Base-by-base conservation (phyloP, 2,329 filamentous ascomycete genomes). In the Westerdykella sp. region DNA sequence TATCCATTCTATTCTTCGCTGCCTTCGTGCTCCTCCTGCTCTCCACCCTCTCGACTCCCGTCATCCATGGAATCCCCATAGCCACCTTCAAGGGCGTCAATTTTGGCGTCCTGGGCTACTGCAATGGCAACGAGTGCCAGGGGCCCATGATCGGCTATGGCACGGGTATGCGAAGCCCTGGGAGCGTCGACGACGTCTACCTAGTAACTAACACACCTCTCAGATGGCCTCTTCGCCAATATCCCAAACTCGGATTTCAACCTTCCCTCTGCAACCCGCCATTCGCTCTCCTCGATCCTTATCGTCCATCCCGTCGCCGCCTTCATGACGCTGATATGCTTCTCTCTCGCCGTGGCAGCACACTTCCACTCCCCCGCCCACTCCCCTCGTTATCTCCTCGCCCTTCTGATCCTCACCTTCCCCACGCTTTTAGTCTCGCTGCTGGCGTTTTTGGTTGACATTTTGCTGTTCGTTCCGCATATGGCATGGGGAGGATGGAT, bases 21-120 rank as follows among this genome's bases (percentile, higher is more conserved):
- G 89, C 91, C 53, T 96, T 98, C 68, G 84, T 76, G 50, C 75
- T 97, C 49, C 77, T 97, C 41, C 74, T 97, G 37, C 75, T 98
- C 32, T 87, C 89, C 37, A 87, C 90, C 32, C 72, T 98, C n/a
- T 95, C 91, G 1, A 90, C 88, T 0, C 93, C 93, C 14, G 81
- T 98, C 54, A 84, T 97, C 63, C 82, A 85, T 61, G 78, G 76
- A 21, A 94, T 98, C 37, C 87, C 89, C 9, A 75, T 98, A 34
- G 90, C 86, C 31, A 82, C 80, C 41, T 91, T 83, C 62, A 71
- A 83, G 34, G 82, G 84, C 56, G 80, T 87, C 55, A 83, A 82
- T 54, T 96, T 94, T 73, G 93, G 93, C 39, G 90, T 97, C 39
- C 91, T 97, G 72, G 93, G 93, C 21, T 95, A 81, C 59, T 98